Percentiles rank a stretch among this genome's conserved stretches.
Evolutionary conservation across 1,284 basidiomycete species (phyloP).

Genomic region (Austroboletus rostrupii): DNA sequence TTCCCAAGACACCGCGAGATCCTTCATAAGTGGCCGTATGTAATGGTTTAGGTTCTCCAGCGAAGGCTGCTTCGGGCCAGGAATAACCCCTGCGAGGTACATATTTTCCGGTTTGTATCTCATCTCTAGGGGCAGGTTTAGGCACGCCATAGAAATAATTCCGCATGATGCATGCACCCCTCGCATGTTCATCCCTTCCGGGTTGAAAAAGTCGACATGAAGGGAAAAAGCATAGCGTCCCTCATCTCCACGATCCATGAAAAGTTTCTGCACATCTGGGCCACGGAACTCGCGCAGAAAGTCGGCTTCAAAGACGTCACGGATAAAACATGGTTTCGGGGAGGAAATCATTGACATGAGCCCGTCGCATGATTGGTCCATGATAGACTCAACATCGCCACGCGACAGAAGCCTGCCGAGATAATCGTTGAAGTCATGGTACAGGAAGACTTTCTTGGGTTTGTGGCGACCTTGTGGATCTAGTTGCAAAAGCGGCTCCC

Average conservation of each 20-base stretch:
- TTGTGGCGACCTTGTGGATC: too few relatives aligned
- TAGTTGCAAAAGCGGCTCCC: too few relatives aligned
- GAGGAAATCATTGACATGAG: neutral
- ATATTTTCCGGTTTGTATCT: conserved; percentile 14
- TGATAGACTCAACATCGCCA: neutral
- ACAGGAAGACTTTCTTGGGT: conserved; percentile 1
- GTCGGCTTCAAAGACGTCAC: conserved; percentile 6
- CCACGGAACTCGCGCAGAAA: conserved; percentile 8
- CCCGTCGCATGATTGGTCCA: conserved; percentile 2
- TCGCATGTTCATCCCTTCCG: neutral
- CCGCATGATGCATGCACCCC: neutral
- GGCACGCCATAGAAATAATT: conserved; percentile 7
- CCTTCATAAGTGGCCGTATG: conserved; percentile 5
- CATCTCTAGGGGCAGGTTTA: conserved; percentile 8
- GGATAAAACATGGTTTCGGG: conserved; percentile 2
- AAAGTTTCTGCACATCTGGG: neutral
- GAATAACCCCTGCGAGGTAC: conserved; percentile 11
- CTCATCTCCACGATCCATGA: conserved; percentile 4
- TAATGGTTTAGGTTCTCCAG: conserved; percentile 18
- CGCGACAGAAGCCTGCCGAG: neutral
- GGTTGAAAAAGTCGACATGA: conserved; percentile 7
- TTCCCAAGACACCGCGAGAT: conserved; percentile 7
- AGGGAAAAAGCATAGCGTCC: neutral
- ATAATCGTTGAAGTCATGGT: conserved; percentile 8
- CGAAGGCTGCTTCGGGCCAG: conserved; percentile 10